Evolutionary conservation across 192 early-diverging fungal species (phyloP), one percentile per base, ranked within the genome.

Genomic region (Coemansia sp.): DNA sequence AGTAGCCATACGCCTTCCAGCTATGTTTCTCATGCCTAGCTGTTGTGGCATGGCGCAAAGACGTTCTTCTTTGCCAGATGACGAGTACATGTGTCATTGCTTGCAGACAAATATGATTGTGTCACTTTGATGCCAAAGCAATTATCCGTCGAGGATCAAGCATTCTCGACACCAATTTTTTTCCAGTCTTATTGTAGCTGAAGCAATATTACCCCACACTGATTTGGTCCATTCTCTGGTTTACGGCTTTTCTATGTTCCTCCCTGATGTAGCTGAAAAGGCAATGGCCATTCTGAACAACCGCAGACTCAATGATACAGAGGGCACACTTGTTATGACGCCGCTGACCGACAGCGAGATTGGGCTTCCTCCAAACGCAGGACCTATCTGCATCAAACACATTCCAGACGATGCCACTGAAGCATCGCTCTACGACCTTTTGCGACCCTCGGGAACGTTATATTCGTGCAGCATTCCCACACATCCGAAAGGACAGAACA

Each of bases 201-300:
- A 41, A 41, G 39, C 39, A 41, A 6, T 41, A 41, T 41, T 41
- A 5, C 24, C 1, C 30, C n/a, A 15, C 57, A 38, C 30, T 59
- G 35, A 59, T 38, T 34, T 34, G 16, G 34, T 12, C 20, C 24
- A 36, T 59, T 59, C 30, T 59, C 57, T 38, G 35, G 18, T 59
- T 55, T 74, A 30, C 59, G 62, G 26, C 10, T 49, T 55, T 14
- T 45, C 26, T 12, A 41, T 41, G 58, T 45, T 55, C 48, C 36
- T 64, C 43, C 24, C 62, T 26, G 20, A 33, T 73, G 62, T 83
- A 83, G 80, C 80, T 36, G 80, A 83, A 68, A 77, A 73, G 69
- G 80, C 80, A 16, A 75, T 83, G 67, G 80, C 66, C 12, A 41
- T 76, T 21, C 59, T 83, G 23, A 83, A 83, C 72, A 77, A 69